Evolutionary conservation across 176 grass and related monocot species (phyloP).

Genomic region (maize (Zea mays)): DNA sequence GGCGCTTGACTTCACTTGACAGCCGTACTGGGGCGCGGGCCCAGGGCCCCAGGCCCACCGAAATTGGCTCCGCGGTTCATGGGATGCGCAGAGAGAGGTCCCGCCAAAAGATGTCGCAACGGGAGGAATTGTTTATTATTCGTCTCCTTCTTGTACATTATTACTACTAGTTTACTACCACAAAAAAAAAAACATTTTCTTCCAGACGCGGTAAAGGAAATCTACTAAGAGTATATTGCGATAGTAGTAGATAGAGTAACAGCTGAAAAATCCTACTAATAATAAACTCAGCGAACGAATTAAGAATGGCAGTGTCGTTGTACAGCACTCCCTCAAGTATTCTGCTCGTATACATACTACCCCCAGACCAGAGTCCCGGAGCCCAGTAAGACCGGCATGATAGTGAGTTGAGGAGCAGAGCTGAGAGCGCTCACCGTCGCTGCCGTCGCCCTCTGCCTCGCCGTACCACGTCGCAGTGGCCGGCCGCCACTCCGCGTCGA

Average conservation of each 20-base stretch:
- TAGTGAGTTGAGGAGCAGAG: background rate
- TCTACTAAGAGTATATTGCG: background rate
- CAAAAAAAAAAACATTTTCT: background rate
- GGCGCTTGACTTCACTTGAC: background rate
- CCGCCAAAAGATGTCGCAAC: slow-evolving; percentile 38
- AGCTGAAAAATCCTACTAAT: background rate
- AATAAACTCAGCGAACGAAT: background rate
- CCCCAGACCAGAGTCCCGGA: too few relatives aligned
- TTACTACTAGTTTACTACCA: too few relatives aligned
- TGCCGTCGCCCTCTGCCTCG: slow-evolving; percentile 84
- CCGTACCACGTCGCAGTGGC: slow-evolving; percentile 98
- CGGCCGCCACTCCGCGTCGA: slow-evolving; percentile 67
- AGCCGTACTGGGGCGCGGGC: background rate
- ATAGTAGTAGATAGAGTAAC: background rate
- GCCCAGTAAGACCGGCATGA: background rate
- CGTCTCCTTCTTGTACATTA: too few relatives aligned
- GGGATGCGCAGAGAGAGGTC: slow-evolving; percentile 42
- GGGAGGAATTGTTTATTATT: slow-evolving; percentile 29
- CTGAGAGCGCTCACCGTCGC: slow-evolving; percentile 57
- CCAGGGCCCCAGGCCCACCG: background rate
- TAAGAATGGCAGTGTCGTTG: background rate
- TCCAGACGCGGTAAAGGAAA: background rate
- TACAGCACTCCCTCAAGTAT: background rate
- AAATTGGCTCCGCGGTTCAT: slow-evolving; percentile 28
- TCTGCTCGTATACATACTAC: background rate